phyloP scores from a whole-genome alignment of 495 filamentous ascomycete species.

The Daldinia grandis region DNA sequence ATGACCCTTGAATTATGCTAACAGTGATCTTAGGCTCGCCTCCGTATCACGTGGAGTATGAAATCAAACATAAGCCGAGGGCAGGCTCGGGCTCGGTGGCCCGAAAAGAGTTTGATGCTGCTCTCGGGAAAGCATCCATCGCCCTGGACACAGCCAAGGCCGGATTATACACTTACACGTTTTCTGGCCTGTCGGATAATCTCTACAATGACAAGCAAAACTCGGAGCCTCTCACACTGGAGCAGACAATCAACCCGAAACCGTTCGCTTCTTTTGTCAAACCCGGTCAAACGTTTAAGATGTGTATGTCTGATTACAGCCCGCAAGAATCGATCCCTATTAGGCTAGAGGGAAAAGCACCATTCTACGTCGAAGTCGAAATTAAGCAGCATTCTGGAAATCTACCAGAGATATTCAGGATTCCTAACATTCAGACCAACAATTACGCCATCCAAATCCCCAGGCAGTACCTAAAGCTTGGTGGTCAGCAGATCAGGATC shows the following conservation, averaged over 20 bases:
- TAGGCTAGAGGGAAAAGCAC: conserved; percentile 79
- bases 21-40: conserved; percentile 62
- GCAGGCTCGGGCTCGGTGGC: conserved; percentile 67
- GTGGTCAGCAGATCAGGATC: conserved; percentile 84
- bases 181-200: conserved; percentile 79
- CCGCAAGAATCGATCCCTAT: conserved; percentile 88
- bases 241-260: conserved; percentile 82
- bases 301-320: conserved; percentile 83
- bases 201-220: conserved; percentile 77
- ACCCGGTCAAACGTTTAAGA: conserved; percentile 93
- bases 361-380: conserved; percentile 87
- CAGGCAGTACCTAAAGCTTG: conserved; percentile 78
- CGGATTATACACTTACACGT: conserved; percentile 85
- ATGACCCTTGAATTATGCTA: conserved; percentile 11
- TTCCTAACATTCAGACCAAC: conserved; percentile 77
- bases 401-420: conserved; percentile 78
- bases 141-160: conserved; percentile 84
- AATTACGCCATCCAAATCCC: conserved; percentile 84
- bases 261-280: conserved; percentile 82
- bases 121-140: conserved; percentile 74
- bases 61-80: conserved; percentile 71
- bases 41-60: conserved; percentile 86
- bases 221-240: conserved; percentile 70
- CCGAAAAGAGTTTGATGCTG: conserved; percentile 74
- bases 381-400: conserved; percentile 88